Evolutionary conservation across 1,284 basidiomycete species (phyloP).

Genomic region (Ganoderma leucocontextum): DNA sequence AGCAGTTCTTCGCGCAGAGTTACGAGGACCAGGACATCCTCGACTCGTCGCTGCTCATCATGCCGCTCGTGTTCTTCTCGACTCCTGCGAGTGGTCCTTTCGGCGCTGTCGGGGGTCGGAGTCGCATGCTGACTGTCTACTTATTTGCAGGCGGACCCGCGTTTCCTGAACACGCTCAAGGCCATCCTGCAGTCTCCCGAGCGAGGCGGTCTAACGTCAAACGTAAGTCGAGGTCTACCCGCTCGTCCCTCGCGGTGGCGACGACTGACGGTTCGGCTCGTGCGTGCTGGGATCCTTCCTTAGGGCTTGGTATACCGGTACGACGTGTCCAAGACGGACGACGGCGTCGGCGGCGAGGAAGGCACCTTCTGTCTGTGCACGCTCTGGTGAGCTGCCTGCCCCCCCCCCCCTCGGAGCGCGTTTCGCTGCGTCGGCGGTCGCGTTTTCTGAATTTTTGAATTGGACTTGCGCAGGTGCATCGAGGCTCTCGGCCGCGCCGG

Average conservation of each 20-base stretch:
- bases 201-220: conserved; percentile 87
- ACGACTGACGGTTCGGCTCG: background rate
- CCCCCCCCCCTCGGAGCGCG: too few relatives aligned
- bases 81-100: conserved; percentile 58
- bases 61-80: conserved; percentile 90
- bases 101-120: background rate
- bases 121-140: background rate
- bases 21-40: conserved; percentile 77
- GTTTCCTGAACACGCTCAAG: conserved; percentile 85
- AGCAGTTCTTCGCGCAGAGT: conserved; percentile 78
- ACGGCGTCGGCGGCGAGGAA: conserved; percentile 94
- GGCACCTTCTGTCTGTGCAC: conserved; percentile 87
- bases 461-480: conserved; percentile 63
- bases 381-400: conserved; percentile 59
- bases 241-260: background rate
- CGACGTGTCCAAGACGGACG: conserved; percentile 82
- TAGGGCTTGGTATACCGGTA: conserved; percentile 82
- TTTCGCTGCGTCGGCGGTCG: too few relatives aligned
- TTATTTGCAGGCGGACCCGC: conserved; percentile 73
- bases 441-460: background rate
- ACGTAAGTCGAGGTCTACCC: conserved; percentile 55
- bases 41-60: conserved; percentile 82
- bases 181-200: conserved; percentile 86
- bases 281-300: background rate
- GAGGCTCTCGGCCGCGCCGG: conserved; percentile 90